phyloP scores from a whole-genome alignment of 2,329 filamentous ascomycete genomes.

The Colletotrichum kahawae region DNA sequence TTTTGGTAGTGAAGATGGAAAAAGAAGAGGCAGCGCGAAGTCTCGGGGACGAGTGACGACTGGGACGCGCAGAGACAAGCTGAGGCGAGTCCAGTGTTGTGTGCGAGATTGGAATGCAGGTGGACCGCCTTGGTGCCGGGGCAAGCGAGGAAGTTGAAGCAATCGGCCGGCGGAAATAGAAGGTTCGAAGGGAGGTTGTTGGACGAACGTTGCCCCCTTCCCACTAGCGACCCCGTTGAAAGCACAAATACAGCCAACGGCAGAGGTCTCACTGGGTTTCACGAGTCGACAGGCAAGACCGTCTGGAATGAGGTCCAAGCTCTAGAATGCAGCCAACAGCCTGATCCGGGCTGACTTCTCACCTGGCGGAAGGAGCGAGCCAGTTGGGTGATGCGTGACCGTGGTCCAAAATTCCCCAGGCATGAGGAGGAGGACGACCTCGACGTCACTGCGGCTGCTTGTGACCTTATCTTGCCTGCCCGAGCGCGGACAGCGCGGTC shows the following conservation, averaged over 20 bases:
- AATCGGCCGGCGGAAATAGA: constrained; percentile 2
- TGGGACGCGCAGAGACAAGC: constrained; percentile 12
- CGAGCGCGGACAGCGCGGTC: neutral
- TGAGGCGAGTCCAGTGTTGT: constrained; percentile 6
- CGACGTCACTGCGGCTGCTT: neutral
- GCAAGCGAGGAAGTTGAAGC: neutral
- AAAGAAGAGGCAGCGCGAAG: constrained; percentile 16
- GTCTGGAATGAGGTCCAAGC: neutral
- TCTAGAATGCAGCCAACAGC: neutral
- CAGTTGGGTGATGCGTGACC: neutral
- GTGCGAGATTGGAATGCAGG: constrained; percentile 14
- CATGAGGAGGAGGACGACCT: neutral
- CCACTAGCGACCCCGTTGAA: constrained; percentile 6
- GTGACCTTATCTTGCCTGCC: neutral
- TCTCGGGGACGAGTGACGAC: neutral
- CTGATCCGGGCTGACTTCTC: neutral
- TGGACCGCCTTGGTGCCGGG: neutral
- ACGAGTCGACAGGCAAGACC: neutral
- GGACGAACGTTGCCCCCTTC: constrained; percentile 9
- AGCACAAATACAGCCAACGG: neutral
- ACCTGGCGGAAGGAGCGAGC: neutral
- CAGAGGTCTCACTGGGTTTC: constrained; percentile 5
- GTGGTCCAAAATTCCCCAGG: neutral
- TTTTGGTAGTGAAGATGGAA: neutral
- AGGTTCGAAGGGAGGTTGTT: constrained; percentile 13